These are phyloP conservation scores for Pachysandra terminalis DNA, from an alignment of 164 flowering plant species.

Conservation along the genomic window DNA sequence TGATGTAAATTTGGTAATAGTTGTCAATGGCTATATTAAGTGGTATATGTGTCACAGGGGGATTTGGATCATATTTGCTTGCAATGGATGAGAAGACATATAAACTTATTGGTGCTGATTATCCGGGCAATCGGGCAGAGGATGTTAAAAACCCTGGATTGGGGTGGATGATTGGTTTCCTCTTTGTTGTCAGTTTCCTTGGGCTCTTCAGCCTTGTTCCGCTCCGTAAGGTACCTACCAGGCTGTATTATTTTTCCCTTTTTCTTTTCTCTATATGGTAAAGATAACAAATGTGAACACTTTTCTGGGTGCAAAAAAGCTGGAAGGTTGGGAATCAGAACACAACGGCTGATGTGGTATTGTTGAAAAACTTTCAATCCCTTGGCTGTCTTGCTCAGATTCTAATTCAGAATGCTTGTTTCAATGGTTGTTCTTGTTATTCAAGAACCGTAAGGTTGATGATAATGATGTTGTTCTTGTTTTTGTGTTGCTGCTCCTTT, in stretches of 20 bases:
- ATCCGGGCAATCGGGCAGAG: conserved; percentile 86
- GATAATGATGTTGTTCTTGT: too few species aligned
- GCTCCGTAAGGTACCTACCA: conserved; percentile 79
- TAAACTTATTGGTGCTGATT: conserved; percentile 80
- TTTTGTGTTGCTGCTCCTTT: too few species aligned
- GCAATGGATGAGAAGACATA: conserved; percentile 94
- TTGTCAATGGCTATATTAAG: not conserved
- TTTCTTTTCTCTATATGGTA: not conserved
- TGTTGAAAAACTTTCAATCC: not conserved
- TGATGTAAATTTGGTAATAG: not conserved
- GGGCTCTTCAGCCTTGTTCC: conserved; percentile 95
- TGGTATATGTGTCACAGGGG: conserved; percentile 47
- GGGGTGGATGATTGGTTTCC: conserved; percentile 92
- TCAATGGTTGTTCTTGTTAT: not conserved
- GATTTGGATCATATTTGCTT: conserved; percentile 83
- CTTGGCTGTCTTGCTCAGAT: not conserved
- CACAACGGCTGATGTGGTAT: not conserved
- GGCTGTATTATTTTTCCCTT: too few species aligned
- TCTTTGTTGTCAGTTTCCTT: conserved; percentile 91
- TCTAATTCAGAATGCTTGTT: not conserved
- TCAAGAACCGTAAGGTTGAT: too few species aligned
- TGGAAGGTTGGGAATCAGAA: not conserved
- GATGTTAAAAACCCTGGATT: conserved; percentile 83
- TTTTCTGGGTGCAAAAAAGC: not conserved
- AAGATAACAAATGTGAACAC: not conserved